A percentile compares a stretch with the other conserved stretches of the same genome.
These are phyloP conservation scores for Fragaria ananassa DNA, from an alignment of 306 rosid genomes.

Conservation along the genomic window DNA sequence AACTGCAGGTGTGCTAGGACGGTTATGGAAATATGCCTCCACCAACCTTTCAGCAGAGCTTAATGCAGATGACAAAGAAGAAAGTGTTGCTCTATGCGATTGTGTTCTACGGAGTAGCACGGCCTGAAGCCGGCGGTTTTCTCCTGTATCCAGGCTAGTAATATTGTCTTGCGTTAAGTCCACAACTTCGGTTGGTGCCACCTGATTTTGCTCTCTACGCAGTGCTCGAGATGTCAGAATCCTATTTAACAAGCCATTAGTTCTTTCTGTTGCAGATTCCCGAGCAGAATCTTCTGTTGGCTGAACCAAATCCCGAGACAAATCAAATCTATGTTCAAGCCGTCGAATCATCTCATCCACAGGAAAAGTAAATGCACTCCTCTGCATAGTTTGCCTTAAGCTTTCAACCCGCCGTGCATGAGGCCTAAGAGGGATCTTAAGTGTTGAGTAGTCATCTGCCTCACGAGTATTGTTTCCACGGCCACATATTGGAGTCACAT, in stretches of 20 bases:
- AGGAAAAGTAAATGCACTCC: constrained; percentile 56
- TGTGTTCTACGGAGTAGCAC: constrained; percentile 55
- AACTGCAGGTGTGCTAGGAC: constrained; percentile 30
- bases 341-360: constrained; percentile 90
- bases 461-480: constrained; percentile 49
- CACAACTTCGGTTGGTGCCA: constrained; percentile 49
- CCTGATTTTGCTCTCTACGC: constrained; percentile 63
- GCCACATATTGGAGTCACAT: constrained; percentile 87
- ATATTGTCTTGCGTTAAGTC: constrained; percentile 48
- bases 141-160: constrained; percentile 45
- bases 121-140: constrained; percentile 49
- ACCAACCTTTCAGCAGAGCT: constrained; percentile 63
- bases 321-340: constrained; percentile 75
- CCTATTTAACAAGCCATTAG: constrained; percentile 60
- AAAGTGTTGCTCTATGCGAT: constrained; percentile 49
- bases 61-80: constrained; percentile 59
- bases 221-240: constrained; percentile 69
- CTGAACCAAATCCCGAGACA: constrained; percentile 49
- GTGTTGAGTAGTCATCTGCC: constrained; percentile 62
- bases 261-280: constrained; percentile 57
- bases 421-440: constrained; percentile 78
- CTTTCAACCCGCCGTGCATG: constrained; percentile 88
- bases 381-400: constrained; percentile 74
- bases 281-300: constrained; percentile 49
- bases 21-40: constrained; percentile 59